Base-by-base conservation (phyloP, 352 stramenopile species). In the Phytophthora pisi region DNA sequence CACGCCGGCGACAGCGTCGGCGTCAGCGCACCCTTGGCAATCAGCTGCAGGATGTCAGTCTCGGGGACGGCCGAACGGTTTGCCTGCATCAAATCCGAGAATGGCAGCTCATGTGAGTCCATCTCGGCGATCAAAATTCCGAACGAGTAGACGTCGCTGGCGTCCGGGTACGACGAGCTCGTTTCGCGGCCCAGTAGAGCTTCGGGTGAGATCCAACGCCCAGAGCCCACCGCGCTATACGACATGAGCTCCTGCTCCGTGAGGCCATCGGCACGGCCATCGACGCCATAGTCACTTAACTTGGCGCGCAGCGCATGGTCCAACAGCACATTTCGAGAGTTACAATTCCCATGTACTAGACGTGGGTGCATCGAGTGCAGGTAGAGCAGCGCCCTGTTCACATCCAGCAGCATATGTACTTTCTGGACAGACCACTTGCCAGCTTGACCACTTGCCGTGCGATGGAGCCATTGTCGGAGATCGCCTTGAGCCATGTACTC, bases 401-500 rank as follows among this genome's bases (percentile, higher is more conserved):
- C 67, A 18, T 91, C 82, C 40, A 88, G 45, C 31, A 91, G 57
- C 70, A 91, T 88, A 53, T 89, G 76, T 34, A 89, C 31, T 70
- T 91, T 91, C 8, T 45, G 51, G 2, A 81, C 64, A 0, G 74
- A 75, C 82, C 80, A 91, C n/a, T 72, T 74, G 24, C 82, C 80
- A 16, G 68, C 66, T 36, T 85, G 68, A 9, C 72, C 73, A 20
- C 43, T 51, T 5, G 72, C 60, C 28, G 69, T 86, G 47, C 77
- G 79, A 57, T 88, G 83, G 54, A 93, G 79, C 73, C 80, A 87
- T n/a, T 88, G 82, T 1, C 85, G 80, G 26, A 93, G 67, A 51
- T 93, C 82, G 9, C 86, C 83, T 63, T 81, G 69, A 23, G 77
- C 57, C 83, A 92, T 87, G 68, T 91, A 92, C 75, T 92, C 82